Evolutionary conservation across 805 yeast genomes (phyloP).

Genomic region (Kodamaea neixiangensis): DNA sequence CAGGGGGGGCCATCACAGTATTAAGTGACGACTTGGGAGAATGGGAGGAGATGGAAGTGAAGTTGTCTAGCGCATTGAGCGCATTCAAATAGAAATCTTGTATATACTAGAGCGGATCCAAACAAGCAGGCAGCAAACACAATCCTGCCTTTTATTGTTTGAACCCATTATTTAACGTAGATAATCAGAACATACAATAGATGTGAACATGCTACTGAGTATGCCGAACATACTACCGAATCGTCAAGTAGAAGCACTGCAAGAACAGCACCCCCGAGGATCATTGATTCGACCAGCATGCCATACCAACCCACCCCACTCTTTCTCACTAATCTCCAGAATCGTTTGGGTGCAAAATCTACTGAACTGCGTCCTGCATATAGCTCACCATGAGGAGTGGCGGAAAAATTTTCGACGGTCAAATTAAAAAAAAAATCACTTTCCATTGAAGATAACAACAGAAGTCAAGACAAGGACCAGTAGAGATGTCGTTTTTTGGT

Average conservation of each 20-base stretch:
- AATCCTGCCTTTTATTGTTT: too few species aligned
- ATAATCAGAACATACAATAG: not conserved
- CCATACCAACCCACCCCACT: not conserved
- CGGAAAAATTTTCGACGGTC: slow-evolving; percentile 11
- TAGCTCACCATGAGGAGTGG: not conserved
- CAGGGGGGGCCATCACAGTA: slow-evolving; percentile 97
- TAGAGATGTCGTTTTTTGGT: slow-evolving; percentile 65
- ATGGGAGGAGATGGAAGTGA: slow-evolving; percentile 87
- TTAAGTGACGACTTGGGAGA: slow-evolving; percentile 81
- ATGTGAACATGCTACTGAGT: not conserved
- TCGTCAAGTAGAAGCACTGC: too few species aligned
- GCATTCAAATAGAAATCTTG: slow-evolving; percentile 45
- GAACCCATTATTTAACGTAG: not conserved
- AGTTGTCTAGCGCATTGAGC: slow-evolving; percentile 77
- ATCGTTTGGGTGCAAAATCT: slow-evolving; percentile 4
- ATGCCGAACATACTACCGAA: not conserved
- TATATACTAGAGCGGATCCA: slow-evolving; percentile 4
- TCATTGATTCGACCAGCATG: too few species aligned
- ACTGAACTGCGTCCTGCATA: not conserved
- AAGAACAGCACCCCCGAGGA: not conserved
- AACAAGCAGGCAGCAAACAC: too few species aligned
- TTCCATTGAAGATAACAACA: slow-evolving; percentile 3
- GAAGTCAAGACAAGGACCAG: not conserved
- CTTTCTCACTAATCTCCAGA: not conserved
- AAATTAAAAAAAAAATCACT: slow-evolving; percentile 5